Evolutionary conservation across 306 rosid genomes (phyloP), one percentile per base, ranked within the genome.

Genomic region (Alnus glutinosa): DNA sequence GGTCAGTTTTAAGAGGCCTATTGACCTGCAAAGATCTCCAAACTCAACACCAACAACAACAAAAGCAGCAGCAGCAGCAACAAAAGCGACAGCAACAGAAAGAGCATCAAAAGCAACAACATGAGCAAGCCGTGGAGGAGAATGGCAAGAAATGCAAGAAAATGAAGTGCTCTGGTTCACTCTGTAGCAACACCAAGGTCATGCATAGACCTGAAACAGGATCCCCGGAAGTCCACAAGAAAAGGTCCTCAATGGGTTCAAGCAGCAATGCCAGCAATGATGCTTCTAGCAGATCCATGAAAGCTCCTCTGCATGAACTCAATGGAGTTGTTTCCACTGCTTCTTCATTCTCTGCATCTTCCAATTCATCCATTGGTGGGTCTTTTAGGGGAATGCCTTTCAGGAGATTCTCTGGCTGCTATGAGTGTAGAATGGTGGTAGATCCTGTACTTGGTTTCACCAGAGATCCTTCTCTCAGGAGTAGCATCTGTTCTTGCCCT

Each of bases 381-480:
- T 95, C 98, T 59, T 91, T 91, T 14, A 85, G 87, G 54, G 95
- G 90, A 85, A 91, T 94, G 94, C 97, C 97, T 15, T 95, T 95
- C 81, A 78, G 98, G 75, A 93, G 97, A 77, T 88, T 95, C 82
- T 93, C 97, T 8, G 99, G 97, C 50, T 95, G 99, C 78, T 93
- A 93, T 47, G 99, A 95, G 82, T 95, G 99, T 73, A 78, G 93
- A 77, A 95, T 95, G 98, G 98, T 93, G 78, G 93, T 93, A n/a
- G 97, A 95, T 57, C 99, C 99, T 2, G 90, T 93, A 67, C 89
- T 91, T 55, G 98, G 97, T 49, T 80, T 92, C 78, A 86, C 96
- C 2, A 91, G 92, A 89, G 96, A 91, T 73, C 89, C 97, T 85
- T 92, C 98, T 88, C 84, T 93, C 1, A 89, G 98, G 71, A 81